Conservation (phyloP, 2,329 filamentous ascomycete genomes). For the Sarocladium strictum region DNA sequence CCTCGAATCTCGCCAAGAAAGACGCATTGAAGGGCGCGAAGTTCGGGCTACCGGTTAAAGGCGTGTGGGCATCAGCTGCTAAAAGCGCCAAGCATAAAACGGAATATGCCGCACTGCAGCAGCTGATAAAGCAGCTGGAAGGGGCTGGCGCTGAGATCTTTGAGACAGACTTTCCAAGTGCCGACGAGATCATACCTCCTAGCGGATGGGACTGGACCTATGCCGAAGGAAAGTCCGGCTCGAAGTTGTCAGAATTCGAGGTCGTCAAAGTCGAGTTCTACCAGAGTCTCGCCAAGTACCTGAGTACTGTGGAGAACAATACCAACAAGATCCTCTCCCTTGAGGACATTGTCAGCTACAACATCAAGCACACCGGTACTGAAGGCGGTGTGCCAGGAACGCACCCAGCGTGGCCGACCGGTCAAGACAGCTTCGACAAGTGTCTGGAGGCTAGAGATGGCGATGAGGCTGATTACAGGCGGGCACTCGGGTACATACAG, state of each 20-base stretch:
- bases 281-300: constrained; percentile 42
- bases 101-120: constrained; percentile 42
- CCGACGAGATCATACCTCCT: constrained; percentile 55
- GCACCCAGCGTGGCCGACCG: constrained; percentile 57
- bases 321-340: constrained; percentile 50
- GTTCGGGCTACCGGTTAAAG: constrained; percentile 56
- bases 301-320: constrained; percentile 59
- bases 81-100: constrained; percentile 41
- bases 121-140: constrained; percentile 44
- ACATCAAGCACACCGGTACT: constrained; percentile 54
- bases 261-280: constrained; percentile 50
- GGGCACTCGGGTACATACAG: constrained; percentile 55
- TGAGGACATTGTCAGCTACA: constrained; percentile 47
- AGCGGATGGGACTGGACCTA: constrained; percentile 70
- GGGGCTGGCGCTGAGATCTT: constrained; percentile 53
- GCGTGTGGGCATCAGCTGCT: constrained; percentile 48
- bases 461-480: constrained; percentile 58
- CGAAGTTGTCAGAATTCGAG: constrained; percentile 46
- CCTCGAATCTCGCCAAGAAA: constrained; percentile 44
- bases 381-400: constrained; percentile 56
- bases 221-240: constrained; percentile 50
- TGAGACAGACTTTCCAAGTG: constrained; percentile 58
- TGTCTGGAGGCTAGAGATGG: constrained; percentile 54
- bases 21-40: constrained; percentile 48
- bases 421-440: constrained; percentile 65